Evolutionary conservation across 352 stramenopile genomes (phyloP), one percentile per base, ranked within the genome.

Genomic region (Pseudoperonospora humuli): DNA sequence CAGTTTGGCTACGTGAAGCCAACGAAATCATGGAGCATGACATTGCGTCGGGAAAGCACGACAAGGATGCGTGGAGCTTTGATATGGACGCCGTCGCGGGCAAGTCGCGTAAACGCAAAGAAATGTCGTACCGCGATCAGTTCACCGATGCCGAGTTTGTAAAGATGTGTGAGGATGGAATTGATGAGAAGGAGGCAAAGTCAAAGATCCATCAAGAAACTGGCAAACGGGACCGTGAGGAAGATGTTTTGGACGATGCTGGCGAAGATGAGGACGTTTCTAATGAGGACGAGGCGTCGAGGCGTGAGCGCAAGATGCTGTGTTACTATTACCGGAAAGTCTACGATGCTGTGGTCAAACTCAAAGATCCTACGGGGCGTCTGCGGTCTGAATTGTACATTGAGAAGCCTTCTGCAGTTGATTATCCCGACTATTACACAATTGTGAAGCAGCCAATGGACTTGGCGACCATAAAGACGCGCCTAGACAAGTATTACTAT

Each of bases 381-480:
- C 44, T 77, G n/a, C 78, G 81, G 7, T 74, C 67, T 1, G 70
- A 86, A 18, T 39, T 91, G 37, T 93, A 85, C 45, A 39, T 91
- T 45, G 81, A 87, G 25, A 89, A 85, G 43, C 81, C 81, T 9
- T 91, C 81, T 23, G 65, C 76, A 13, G 25, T 70, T 10, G 78
- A 91, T 40, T 93, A 93, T 40, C 81, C 81, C 17, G 86, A 96
- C 56, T 96, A 96, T 49, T 95, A 96, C 54, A 58, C 76, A 34
- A 84, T 95, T 37, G 78, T 96, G 32, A 84, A 72, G 38, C 35
- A 82, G 2, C 79, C 87, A 3, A 96, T 96, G 82, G 82, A 91
- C 43, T 64, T 96, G 9, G 39, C 56, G 25, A 90, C 78, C n/a
- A 95, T 96, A 51, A 90, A 89, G 33, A 37, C 31, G 9, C 86